Evolutionary conservation across 345 rosid species (phyloP).

Genomic region (Heritiera littoralis): DNA sequence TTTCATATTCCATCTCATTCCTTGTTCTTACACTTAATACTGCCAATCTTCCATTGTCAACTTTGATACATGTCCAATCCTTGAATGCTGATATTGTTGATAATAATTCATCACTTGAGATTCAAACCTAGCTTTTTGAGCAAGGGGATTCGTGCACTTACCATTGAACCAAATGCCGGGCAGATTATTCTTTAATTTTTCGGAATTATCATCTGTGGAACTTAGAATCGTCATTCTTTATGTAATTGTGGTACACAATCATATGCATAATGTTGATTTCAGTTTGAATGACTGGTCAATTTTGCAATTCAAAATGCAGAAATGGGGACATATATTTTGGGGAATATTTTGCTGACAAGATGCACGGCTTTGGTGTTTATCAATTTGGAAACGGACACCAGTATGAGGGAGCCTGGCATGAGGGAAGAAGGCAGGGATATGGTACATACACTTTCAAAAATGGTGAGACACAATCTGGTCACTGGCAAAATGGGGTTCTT

Average conservation of each 20-base stretch:
- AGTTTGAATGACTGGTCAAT: conserved; percentile 1
- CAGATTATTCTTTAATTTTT: not conserved
- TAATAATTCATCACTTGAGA: not conserved
- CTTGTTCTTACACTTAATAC: not conserved
- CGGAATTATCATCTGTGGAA: not conserved
- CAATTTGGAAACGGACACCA: conserved; percentile 74
- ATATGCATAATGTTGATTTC: not conserved
- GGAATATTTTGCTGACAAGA: conserved; percentile 82
- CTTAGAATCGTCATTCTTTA: not conserved
- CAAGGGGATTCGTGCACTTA: not conserved
- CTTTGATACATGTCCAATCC: not conserved
- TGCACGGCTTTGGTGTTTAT: conserved; percentile 84
- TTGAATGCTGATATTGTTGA: not conserved
- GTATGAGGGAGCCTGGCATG: conserved; percentile 92
- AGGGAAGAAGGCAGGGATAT: conserved; percentile 84
- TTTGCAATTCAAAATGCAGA: conserved; percentile 33
- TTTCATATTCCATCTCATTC: not conserved
- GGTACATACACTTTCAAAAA: conserved; percentile 76
- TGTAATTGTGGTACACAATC: not conserved
- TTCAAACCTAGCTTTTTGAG: not conserved
- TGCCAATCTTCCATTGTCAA: not conserved
- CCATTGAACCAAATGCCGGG: not conserved
- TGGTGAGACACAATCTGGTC: conserved; percentile 80
- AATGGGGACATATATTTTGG: conserved; percentile 80
- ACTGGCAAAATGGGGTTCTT: conserved; percentile 68